A percentile compares a stretch with the other conserved stretches of the same genome.
phyloP scores from a whole-genome alignment of 352 stramenopile species.

The Pythium sp. region DNA sequence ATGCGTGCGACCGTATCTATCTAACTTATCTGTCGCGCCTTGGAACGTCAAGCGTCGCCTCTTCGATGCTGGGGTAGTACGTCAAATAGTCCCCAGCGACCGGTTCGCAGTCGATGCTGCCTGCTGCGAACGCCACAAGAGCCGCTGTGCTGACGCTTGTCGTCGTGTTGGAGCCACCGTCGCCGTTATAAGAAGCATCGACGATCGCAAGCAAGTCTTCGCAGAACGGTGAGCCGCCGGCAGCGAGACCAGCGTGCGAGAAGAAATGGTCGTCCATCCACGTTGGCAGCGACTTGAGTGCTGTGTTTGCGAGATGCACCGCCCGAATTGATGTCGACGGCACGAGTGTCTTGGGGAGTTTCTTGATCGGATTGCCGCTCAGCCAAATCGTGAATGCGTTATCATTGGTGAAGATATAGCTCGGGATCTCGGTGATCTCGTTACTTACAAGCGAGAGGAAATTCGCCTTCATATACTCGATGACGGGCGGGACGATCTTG shows the following conservation, averaged over 20 bases:
- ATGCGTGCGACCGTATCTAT: neutral
- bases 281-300: neutral
- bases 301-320: constrained; percentile 12
- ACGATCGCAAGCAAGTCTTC: constrained; percentile 2
- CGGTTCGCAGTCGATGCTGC: constrained; percentile 6
- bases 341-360: constrained; percentile 16
- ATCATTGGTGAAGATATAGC: constrained; percentile 15
- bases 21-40: neutral
- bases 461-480: constrained; percentile 16
- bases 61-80: constrained; percentile 18
- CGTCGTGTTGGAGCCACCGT: neutral
- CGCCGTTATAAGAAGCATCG: neutral
- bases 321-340: constrained; percentile 11
- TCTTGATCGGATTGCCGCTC: constrained; percentile 22
- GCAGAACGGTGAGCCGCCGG: constrained; percentile 14
- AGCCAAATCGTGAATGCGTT: constrained; percentile 16
- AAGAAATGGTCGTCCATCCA: constrained; percentile 19
- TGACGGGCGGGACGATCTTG: constrained; percentile 9
- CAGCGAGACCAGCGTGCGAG: neutral
- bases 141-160: neutral
- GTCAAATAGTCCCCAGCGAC: constrained; percentile 12
- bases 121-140: neutral
- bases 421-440: constrained; percentile 12
- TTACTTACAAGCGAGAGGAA: constrained; percentile 30
- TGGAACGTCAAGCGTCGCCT: constrained; percentile 1